Percentiles rank a stretch among this genome's conserved stretches.
These are phyloP conservation scores for Geotrichum phurueaensis DNA, from an alignment of 1,139 yeast species.

Conservation along the genomic window DNA sequence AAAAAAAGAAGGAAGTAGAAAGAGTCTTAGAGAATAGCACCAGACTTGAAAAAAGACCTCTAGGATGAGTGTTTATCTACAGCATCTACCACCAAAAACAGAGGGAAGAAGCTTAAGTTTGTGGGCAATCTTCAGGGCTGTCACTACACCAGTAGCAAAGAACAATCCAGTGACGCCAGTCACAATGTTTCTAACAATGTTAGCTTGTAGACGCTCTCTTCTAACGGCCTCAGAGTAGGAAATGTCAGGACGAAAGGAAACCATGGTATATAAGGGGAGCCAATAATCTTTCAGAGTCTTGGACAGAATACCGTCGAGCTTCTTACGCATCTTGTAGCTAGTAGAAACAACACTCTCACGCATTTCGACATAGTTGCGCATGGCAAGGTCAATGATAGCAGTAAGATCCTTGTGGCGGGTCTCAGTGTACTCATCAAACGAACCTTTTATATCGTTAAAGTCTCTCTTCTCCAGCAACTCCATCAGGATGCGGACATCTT, in stretches of 20 bases:
- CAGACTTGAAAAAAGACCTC: background rate
- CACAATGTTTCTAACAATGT: slow-evolving; percentile 19
- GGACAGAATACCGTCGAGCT: slow-evolving; percentile 61
- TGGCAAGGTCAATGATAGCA: slow-evolving; percentile 72
- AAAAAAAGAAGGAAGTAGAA: background rate
- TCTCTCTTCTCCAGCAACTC: slow-evolving; percentile 44
- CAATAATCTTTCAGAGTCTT: slow-evolving; percentile 52
- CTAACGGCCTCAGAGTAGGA: slow-evolving; percentile 65
- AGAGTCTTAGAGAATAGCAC: background rate
- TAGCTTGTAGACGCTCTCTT: slow-evolving; percentile 46
- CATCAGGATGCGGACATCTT: slow-evolving; percentile 70
- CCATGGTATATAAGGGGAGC: slow-evolving; percentile 90
- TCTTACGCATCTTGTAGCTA: slow-evolving; percentile 58
- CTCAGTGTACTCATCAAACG: slow-evolving; percentile 54
- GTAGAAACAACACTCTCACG: slow-evolving; percentile 70
- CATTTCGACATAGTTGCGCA: slow-evolving; percentile 83
- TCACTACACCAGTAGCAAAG: slow-evolving; percentile 6
- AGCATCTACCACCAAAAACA: slow-evolving; percentile 4
- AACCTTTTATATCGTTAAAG: slow-evolving; percentile 41
- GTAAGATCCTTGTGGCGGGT: slow-evolving; percentile 59
- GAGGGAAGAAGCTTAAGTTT: slow-evolving; percentile 12
- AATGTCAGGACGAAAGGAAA: slow-evolving; percentile 80
- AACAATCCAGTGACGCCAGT: slow-evolving; percentile 11
- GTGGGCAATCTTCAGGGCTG: slow-evolving; percentile 6
- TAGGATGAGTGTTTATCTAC: background rate